A percentile compares a stretch with the other conserved stretches of the same genome.
Evolutionary conservation across 169 alveolate genomes (phyloP).

Genomic region (Theileria equi): DNA sequence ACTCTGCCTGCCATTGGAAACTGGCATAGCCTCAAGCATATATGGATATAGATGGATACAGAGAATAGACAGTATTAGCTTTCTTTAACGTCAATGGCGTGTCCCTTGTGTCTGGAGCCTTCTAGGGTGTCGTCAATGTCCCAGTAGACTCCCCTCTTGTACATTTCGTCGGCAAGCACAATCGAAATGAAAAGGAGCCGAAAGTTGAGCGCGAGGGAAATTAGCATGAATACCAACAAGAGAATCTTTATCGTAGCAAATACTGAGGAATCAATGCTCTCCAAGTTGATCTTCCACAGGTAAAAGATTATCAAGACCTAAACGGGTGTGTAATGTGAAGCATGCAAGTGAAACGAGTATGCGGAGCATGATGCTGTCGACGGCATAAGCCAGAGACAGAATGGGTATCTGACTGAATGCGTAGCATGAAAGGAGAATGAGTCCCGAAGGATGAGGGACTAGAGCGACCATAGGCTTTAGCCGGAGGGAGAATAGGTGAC

Average conservation of each 20-base stretch:
- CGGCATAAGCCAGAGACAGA: too few species aligned
- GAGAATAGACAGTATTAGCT: too few species aligned
- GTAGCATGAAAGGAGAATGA: too few species aligned
- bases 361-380: background rate
- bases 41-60: too few species aligned
- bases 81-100: too few species aligned
- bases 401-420: too few species aligned
- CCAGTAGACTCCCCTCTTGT: slow-evolving; percentile 17
- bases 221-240: background rate
- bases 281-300: background rate
- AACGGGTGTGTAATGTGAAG: background rate
- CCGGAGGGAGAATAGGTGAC: too few species aligned
- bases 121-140: slow-evolving; percentile 25
- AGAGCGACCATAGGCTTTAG: too few species aligned
- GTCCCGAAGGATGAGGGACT: too few species aligned
- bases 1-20: too few species aligned
- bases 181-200: background rate
- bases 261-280: slow-evolving; percentile 1
- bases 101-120: too few species aligned
- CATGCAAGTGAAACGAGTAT: background rate
- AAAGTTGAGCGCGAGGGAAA: background rate
- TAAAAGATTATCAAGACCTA: background rate
- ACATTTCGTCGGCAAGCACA: slow-evolving; percentile 16
- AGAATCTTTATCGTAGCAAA: background rate
- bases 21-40: too few species aligned